Evolutionary conservation across 768 basidiomycete genomes (phyloP).

Genomic region (Termitomyces sp.): DNA sequence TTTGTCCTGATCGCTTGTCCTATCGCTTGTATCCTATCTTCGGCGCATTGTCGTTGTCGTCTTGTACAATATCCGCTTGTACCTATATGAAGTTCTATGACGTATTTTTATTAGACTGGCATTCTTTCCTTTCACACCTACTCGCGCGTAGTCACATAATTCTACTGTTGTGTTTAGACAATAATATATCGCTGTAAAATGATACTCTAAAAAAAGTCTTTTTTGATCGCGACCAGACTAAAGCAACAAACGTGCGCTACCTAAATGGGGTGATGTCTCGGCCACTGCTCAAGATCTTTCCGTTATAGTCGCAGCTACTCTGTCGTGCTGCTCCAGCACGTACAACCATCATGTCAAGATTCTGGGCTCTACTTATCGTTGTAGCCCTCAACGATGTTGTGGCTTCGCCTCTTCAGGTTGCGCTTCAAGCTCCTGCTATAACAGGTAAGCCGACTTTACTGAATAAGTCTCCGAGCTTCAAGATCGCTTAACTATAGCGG

Average conservation of each 20-base stretch:
- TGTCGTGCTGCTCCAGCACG: neutral
- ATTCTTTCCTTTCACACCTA: neutral
- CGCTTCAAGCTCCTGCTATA: constrained; percentile 28
- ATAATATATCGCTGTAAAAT: neutral
- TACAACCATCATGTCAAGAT: constrained; percentile 12
- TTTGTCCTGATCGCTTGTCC: constrained; percentile 15
- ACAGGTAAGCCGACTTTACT: constrained; percentile 24
- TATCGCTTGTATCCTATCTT: constrained; percentile 5
- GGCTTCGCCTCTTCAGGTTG: constrained; percentile 38
- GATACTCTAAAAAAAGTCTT: neutral
- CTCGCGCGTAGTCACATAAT: neutral
- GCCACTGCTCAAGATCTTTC: neutral
- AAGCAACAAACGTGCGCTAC: constrained; percentile 31
- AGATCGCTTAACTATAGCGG: neutral
- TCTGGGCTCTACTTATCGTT: constrained; percentile 23
- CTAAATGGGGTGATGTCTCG: constrained; percentile 12
- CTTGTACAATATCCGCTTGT: constrained; percentile 17
- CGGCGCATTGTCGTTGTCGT: constrained; percentile 14
- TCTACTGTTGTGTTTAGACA: neutral
- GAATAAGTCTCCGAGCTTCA: neutral
- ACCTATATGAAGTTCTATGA: constrained; percentile 14
- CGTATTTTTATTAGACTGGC: constrained; percentile 9
- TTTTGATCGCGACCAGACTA: neutral
- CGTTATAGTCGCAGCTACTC: neutral
- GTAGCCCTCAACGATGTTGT: constrained; percentile 23